Percentiles rank a stretch among this genome's conserved stretches.
phyloP scores from a whole-genome alignment of 176 grass and related monocot species.

The Oryza meridionalis region DNA sequence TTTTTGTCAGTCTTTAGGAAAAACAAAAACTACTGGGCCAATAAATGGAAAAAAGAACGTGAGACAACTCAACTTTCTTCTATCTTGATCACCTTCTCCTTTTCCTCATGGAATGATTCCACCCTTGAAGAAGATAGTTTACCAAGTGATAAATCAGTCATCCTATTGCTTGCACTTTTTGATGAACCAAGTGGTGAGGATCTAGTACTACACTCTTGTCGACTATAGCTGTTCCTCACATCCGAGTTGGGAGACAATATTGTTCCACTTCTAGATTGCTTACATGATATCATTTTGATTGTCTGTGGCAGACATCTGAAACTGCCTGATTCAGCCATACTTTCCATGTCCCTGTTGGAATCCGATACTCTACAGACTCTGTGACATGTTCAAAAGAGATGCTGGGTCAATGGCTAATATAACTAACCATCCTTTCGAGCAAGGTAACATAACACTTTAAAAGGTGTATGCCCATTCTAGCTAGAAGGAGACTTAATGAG shows the following conservation, averaged over 20 bases:
- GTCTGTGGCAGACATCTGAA: slow-evolving; percentile 78
- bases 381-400: slow-evolving; percentile 39
- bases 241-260: slow-evolving; percentile 61
- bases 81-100: slow-evolving; percentile 85
- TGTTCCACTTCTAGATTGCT: slow-evolving; percentile 62
- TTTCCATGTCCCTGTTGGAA: slow-evolving; percentile 55
- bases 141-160: slow-evolving; percentile 56
- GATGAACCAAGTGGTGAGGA: slow-evolving; percentile 74
- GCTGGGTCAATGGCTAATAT: slow-evolving; percentile 22
- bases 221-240: slow-evolving; percentile 47
- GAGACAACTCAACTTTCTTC: slow-evolving; percentile 95
- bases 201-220: slow-evolving; percentile 55
- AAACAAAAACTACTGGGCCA: not conserved
- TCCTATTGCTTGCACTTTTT: slow-evolving; percentile 73
- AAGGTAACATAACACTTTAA: not conserved
- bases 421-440: slow-evolving; percentile 19
- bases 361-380: slow-evolving; percentile 50
- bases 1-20: slow-evolving; percentile 45
- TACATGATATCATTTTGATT: slow-evolving; percentile 77
- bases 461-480: slow-evolving; percentile 31
- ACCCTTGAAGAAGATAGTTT: slow-evolving; percentile 70
- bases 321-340: slow-evolving; percentile 42
- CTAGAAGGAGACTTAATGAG: not conserved
- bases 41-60: slow-evolving; percentile 21
- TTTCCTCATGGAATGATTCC: slow-evolving; percentile 82